A percentile compares a stretch with the other conserved stretches of the same genome.
These are phyloP conservation scores for Dactylella cylindrospora DNA, from an alignment of 2,329 filamentous ascomycete species.

Conservation along the genomic window DNA sequence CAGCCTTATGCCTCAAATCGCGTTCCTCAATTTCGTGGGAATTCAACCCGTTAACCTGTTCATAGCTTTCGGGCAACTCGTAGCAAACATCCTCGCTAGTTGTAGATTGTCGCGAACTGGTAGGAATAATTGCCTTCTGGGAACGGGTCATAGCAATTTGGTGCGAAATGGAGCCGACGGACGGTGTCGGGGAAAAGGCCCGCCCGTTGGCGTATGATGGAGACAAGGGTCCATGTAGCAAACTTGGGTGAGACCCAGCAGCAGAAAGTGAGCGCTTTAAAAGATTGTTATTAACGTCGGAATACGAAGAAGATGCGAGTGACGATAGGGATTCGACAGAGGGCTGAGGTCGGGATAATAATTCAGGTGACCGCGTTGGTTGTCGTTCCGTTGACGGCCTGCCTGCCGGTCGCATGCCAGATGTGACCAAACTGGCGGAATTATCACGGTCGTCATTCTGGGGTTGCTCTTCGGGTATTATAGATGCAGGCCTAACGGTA, in stretches of 20 bases:
- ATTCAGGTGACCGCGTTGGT: constrained; percentile 14
- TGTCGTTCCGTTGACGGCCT: constrained; percentile 16
- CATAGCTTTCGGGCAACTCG: constrained; percentile 34
- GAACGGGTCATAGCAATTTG: constrained; percentile 20
- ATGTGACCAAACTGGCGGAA: constrained; percentile 13
- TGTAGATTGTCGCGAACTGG: constrained; percentile 22
- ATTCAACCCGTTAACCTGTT: constrained; percentile 38
- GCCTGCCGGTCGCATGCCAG: constrained; percentile 3
- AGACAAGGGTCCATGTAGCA: constrained; percentile 11
- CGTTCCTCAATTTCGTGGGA: constrained; percentile 35
- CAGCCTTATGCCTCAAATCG: constrained; percentile 32
- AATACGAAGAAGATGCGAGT: constrained; percentile 23
- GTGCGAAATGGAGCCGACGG: constrained; percentile 17
- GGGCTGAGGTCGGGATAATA: constrained; percentile 15
- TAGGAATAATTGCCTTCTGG: constrained; percentile 28
- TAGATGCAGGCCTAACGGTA: constrained; percentile 12
- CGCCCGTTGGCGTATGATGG: constrained; percentile 15
- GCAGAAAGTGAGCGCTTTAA: constrained; percentile 17
- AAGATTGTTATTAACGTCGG: constrained; percentile 12
- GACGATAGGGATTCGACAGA: constrained; percentile 38
- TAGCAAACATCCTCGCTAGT: constrained; percentile 25
- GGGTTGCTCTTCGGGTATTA: constrained; percentile 30
- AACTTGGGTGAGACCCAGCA: constrained; percentile 12
- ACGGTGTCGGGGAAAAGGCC: constrained; percentile 30
- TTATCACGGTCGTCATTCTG: neutral